phyloP scores from a whole-genome alignment of 495 filamentous ascomycete species.

The Evernia prunastri region DNA sequence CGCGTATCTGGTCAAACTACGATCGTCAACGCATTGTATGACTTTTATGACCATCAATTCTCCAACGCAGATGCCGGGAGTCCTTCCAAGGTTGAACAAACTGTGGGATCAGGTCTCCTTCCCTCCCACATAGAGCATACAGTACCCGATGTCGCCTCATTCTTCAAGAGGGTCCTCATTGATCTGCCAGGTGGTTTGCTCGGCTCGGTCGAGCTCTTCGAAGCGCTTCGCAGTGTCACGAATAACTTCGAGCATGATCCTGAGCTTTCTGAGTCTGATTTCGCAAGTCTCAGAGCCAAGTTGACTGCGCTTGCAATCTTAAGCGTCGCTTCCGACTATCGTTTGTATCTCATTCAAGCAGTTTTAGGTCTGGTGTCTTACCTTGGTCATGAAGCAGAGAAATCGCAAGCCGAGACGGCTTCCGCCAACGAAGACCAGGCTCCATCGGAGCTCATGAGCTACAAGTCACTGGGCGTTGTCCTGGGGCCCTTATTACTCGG shows the following conservation, averaged over 20 bases:
- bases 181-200: slow-evolving; percentile 70
- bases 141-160: slow-evolving; percentile 64
- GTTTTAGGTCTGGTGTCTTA: slow-evolving; percentile 57
- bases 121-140: slow-evolving; percentile 20
- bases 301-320: slow-evolving; percentile 59
- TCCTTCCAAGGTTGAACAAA: slow-evolving; percentile 24
- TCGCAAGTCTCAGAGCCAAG: slow-evolving; percentile 49
- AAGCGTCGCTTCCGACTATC: slow-evolving; percentile 48
- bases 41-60: slow-evolving; percentile 51
- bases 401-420: slow-evolving; percentile 21
- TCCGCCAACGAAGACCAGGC: slow-evolving; percentile 25
- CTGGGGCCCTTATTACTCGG: slow-evolving; percentile 60
- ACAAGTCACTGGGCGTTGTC: slow-evolving; percentile 54
- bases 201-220: slow-evolving; percentile 60
- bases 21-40: slow-evolving; percentile 51
- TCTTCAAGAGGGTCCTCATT: slow-evolving; percentile 63
- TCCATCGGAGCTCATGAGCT: slow-evolving; percentile 49
- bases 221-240: slow-evolving; percentile 57
- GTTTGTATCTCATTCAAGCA: slow-evolving; percentile 57
- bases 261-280: slow-evolving; percentile 43
- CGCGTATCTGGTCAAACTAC: slow-evolving; percentile 54
- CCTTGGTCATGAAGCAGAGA: slow-evolving; percentile 47
- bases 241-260: slow-evolving; percentile 45
- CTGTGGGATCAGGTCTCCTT: slow-evolving; percentile 24
- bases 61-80: slow-evolving; percentile 37